Base-by-base conservation (phyloP, 345 rosid genomes). In the Anacardium occidentale region DNA sequence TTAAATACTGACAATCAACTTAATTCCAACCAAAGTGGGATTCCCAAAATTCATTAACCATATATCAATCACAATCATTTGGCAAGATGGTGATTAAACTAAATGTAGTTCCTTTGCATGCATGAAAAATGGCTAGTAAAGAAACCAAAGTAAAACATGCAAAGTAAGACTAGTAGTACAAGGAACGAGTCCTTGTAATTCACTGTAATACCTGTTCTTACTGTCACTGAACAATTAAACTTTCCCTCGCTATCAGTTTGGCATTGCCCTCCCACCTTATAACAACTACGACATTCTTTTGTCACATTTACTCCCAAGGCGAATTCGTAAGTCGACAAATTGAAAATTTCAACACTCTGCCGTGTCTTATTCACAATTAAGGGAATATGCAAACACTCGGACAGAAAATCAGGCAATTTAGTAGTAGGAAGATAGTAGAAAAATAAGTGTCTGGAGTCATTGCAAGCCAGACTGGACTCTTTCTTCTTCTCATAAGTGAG, bases 381-480 rank as follows among this genome's bases (percentile, higher is more conserved):
- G 40, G 53, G 78, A 58, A 84, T 51, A 21, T 11, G 15, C 21
- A 82, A 76, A 73, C 88, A 79, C 26, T 71, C 32, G 48, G 48
- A 53, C 29, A 73, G 76, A 64, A 61, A 47, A 63, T 13, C 9
- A 17, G 67, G 65, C 2, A 7, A 17, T 20, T 1, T 8, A 40
- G 21, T 6, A 32, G 0, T 3, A 17, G 13, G 7, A 0, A 12
- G 32, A 64, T 74, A 68, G 11, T 51, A 73, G 26, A 74, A 11
- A 5, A 42, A 44, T 32, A 56, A 66, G 74, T 60, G 47, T 4
- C 55, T 2, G 76, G 87, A 81, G 37, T 20, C 29, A 2, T 3
- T 26, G 52, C n/a, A 55, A 10, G 7, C 40, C 40, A 3, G 5
- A 37, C 40, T 7, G 40, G 6, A 34, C 3, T 34, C 0, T 34